These are phyloP conservation scores for Fraxinus velutina DNA, from an alignment of 305 asterid genomes.

Conservation along the genomic window DNA sequence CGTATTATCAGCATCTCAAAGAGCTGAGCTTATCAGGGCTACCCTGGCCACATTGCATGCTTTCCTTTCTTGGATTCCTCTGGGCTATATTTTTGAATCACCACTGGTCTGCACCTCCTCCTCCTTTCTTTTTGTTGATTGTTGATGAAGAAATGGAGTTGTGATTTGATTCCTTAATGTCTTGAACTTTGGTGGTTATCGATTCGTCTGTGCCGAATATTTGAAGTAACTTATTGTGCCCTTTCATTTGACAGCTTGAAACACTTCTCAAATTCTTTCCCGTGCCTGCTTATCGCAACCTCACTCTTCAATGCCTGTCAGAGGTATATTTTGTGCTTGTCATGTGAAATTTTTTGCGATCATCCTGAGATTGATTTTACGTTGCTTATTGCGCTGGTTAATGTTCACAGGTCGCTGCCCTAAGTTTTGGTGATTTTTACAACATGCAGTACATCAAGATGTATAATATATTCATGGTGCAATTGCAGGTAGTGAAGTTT, in stretches of 20 bases:
- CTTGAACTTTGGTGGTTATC: background rate
- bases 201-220: background rate
- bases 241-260: conserved; percentile 66
- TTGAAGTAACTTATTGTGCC: conserved; percentile 17
- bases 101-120: conserved; percentile 65
- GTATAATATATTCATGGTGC: conserved; percentile 78
- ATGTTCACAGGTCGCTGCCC: conserved; percentile 82
- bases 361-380: background rate
- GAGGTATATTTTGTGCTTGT: conserved; percentile 49
- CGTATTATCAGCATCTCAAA: conserved; percentile 86
- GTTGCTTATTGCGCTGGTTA: background rate
- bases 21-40: conserved; percentile 96
- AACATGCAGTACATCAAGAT: conserved; percentile 69
- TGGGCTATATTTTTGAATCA: conserved; percentile 95
- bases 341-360: background rate
- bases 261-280: conserved; percentile 74
- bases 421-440: conserved; percentile 83
- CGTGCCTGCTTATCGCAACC: conserved; percentile 80
- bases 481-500: conserved; percentile 66
- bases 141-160: conserved; percentile 8
- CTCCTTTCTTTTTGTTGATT: conserved; percentile 26
- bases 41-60: conserved; percentile 93
- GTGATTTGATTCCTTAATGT: background rate
- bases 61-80: conserved; percentile 99
- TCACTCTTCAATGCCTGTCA: conserved; percentile 83